These are phyloP conservation scores for Sideroxylon spinosum DNA, from an alignment of 179 eudicot genomes.

Conservation along the genomic window DNA sequence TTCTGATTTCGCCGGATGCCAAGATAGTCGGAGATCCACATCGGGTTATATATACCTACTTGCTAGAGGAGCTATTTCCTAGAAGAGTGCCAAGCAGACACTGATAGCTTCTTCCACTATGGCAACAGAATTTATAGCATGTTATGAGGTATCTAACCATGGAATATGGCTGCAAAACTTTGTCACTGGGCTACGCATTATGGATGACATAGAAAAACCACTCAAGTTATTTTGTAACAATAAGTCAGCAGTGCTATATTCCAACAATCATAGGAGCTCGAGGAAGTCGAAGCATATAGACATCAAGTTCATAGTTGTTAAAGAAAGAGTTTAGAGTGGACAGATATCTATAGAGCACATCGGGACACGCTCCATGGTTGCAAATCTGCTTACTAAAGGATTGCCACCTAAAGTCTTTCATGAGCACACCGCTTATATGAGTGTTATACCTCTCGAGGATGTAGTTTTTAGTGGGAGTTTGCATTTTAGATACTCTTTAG, in stretches of 20 bases:
- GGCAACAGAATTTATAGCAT: too few species aligned
- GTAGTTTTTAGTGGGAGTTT: too few species aligned
- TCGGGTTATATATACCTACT: neutral
- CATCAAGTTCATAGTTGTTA: conserved; percentile 4
- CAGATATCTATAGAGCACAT: conserved; percentile 3
- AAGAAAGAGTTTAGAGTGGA: neutral
- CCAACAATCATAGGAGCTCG: conserved; percentile 5
- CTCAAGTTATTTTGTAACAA: conserved; percentile 12
- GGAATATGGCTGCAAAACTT: too few species aligned
- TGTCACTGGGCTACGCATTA: too few species aligned
- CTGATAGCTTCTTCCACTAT: too few species aligned
- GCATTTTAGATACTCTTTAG: too few species aligned
- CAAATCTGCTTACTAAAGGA: conserved; percentile 12
- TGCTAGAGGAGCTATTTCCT: too few species aligned
- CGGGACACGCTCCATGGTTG: neutral
- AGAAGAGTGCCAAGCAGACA: too few species aligned
- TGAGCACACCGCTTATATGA: conserved; percentile 1
- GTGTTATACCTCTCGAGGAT: neutral
- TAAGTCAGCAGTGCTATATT: neutral
- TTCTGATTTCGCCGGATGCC: neutral
- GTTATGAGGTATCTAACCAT: neutral
- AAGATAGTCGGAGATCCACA: neutral
- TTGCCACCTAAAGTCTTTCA: neutral
- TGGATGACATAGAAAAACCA: conserved; percentile 1
- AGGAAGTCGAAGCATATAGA: conserved; percentile 5